Evolutionary conservation across 768 basidiomycete species (phyloP).

Genomic region (Trametes punicea): DNA sequence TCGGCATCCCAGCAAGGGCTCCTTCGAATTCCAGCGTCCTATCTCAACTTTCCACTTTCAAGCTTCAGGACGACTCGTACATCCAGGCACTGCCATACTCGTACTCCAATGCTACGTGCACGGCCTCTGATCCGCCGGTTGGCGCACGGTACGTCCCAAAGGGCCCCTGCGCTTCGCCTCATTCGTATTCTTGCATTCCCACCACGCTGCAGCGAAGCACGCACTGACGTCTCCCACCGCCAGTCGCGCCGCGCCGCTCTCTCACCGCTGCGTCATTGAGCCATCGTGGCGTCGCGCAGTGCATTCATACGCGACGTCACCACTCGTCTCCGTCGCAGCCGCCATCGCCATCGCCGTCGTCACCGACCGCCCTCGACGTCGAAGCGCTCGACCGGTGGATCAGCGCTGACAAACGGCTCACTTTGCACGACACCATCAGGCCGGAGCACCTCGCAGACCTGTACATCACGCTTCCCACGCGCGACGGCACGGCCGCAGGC

Average conservation of each 20-base stretch:
- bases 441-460: constrained; percentile 60
- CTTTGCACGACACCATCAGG: constrained; percentile 47
- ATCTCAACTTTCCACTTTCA: neutral
- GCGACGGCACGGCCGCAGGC: constrained; percentile 47
- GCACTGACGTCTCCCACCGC: constrained; percentile 8
- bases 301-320: constrained; percentile 9
- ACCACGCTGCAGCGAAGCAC: constrained; percentile 7
- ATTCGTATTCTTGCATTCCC: constrained; percentile 12
- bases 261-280: constrained; percentile 7
- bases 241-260: constrained; percentile 15
- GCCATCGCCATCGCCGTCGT: neutral
- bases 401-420: constrained; percentile 42
- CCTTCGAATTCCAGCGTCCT: neutral
- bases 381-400: constrained; percentile 52
- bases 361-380: constrained; percentile 3
- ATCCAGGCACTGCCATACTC: neutral
- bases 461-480: constrained; percentile 68
- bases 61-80: neutral
- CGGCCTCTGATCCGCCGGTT: neutral
- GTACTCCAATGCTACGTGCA: constrained; percentile 15
- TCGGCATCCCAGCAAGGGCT: neutral
- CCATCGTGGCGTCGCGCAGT: constrained; percentile 15
- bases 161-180: neutral
- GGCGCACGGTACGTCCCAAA: constrained; percentile 1
- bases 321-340: constrained; percentile 10